These are phyloP conservation scores for Ganoderma meredithae DNA, from an alignment of 1,284 basidiomycete genomes.

Conservation along the genomic window DNA sequence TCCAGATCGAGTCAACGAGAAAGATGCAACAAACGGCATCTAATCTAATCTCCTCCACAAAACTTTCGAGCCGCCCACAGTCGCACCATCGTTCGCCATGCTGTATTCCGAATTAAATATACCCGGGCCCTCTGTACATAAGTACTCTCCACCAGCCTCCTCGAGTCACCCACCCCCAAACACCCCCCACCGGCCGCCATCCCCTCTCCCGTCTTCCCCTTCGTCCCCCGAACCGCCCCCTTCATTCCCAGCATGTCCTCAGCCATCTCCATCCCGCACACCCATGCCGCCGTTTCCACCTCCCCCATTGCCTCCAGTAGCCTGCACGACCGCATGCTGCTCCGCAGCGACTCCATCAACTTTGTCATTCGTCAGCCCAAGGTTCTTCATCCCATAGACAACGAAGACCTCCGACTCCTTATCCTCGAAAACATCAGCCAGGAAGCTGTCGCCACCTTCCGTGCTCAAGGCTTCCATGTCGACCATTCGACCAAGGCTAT, in stretches of 20 bases:
- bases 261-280: slow-evolving; percentile 51
- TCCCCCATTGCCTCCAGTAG: slow-evolving; percentile 53
- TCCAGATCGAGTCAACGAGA: slow-evolving; percentile 21
- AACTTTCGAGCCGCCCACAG: not conserved
- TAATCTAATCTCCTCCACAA: slow-evolving; percentile 33
- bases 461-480: slow-evolving; percentile 90
- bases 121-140: too few species aligned
- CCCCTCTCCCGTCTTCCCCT: not conserved
- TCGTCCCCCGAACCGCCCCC: not conserved
- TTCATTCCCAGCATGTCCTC: slow-evolving; percentile 41
- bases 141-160: too few species aligned
- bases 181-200: not conserved
- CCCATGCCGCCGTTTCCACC: slow-evolving; percentile 49
- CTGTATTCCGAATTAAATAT: slow-evolving; percentile 30
- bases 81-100: slow-evolving; percentile 29
- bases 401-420: slow-evolving; percentile 79
- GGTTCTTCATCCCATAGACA: slow-evolving; percentile 79
- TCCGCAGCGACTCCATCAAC: slow-evolving; percentile 38
- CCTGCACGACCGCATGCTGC: slow-evolving; percentile 55
- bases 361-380: slow-evolving; percentile 60
- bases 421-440: slow-evolving; percentile 96
- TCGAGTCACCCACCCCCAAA: slow-evolving; percentile 12
- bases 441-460: slow-evolving; percentile 87
- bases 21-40: slow-evolving; percentile 21
- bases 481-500: slow-evolving; percentile 91